These are phyloP conservation scores for Monilinia fructigena DNA, from an alignment of 2,329 filamentous ascomycete genomes.

Conservation along the genomic window DNA sequence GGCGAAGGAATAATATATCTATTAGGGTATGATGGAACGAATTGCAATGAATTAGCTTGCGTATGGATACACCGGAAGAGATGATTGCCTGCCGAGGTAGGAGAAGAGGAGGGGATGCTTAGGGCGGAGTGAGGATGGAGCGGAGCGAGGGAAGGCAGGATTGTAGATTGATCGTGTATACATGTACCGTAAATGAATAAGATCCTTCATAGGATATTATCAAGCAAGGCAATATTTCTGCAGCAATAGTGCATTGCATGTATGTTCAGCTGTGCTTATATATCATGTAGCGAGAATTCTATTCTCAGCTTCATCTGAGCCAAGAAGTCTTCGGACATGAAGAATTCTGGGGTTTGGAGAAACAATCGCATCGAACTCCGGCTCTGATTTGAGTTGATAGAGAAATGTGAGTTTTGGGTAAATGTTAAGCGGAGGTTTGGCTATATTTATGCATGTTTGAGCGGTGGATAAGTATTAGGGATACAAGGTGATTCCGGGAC, in stretches of 20 bases:
- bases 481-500: background rate
- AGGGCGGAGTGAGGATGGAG: background rate
- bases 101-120: background rate
- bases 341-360: background rate
- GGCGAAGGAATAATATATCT: conserved; percentile 7
- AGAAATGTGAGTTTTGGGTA: background rate
- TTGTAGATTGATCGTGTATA: conserved; percentile 8
- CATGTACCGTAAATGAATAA: conserved; percentile 10
- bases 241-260: background rate
- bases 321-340: background rate
- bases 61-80: conserved; percentile 16
- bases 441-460: background rate
- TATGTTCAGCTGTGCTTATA: background rate
- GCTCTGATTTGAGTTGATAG: background rate
- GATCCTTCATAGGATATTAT: background rate
- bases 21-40: conserved; percentile 1
- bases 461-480: background rate
- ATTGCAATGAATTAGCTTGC: conserved; percentile 19
- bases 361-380: background rate
- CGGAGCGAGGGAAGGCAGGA: background rate
- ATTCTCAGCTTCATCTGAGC: background rate
- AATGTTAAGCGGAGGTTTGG: background rate
- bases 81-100: conserved; percentile 5
- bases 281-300: background rate
- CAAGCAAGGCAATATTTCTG: background rate